Conservation (phyloP, 108 stramenopile genomes). For the Bacterosira constricta region DNA sequence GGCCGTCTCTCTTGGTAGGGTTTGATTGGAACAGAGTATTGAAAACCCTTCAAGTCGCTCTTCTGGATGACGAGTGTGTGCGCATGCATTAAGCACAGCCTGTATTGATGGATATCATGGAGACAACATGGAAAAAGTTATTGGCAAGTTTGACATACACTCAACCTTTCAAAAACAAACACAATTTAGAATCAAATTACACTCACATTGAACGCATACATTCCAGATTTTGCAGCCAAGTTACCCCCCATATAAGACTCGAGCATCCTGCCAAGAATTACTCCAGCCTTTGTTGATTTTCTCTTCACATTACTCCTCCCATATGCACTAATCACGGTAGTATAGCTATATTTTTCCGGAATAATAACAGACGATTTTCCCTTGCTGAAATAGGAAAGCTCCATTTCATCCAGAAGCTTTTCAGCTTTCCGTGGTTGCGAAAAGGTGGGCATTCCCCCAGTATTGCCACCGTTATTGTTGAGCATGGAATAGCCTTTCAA, state of each 20-base stretch:
- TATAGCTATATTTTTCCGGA: conserved; percentile 21
- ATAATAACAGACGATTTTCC: background rate
- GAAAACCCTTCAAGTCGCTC: conserved; percentile 28
- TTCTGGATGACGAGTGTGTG: conserved; percentile 8
- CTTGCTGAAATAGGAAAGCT: background rate
- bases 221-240: conserved; percentile 11
- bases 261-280: conserved; percentile 4
- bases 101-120: too few species aligned
- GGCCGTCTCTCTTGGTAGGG: conserved; percentile 11
- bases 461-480: background rate
- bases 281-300: conserved; percentile 27
- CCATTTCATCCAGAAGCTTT: background rate
- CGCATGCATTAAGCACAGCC: conserved; percentile 29
- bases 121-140: too few species aligned
- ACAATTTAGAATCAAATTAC: too few species aligned
- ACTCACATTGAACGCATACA: conserved; percentile 22
- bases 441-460: background rate
- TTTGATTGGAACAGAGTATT: conserved; percentile 12
- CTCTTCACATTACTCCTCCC: conserved; percentile 25
- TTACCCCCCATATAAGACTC: too few species aligned
- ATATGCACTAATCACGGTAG: conserved; percentile 18
- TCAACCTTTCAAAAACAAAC: too few species aligned
- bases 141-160: too few species aligned
- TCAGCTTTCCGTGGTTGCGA: background rate
- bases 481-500: conserved; percentile 15